Evolutionary conservation across 2,329 filamentous ascomycete genomes (phyloP), one percentile per base, ranked within the genome.

Genomic region (Fusarium lateritium): DNA sequence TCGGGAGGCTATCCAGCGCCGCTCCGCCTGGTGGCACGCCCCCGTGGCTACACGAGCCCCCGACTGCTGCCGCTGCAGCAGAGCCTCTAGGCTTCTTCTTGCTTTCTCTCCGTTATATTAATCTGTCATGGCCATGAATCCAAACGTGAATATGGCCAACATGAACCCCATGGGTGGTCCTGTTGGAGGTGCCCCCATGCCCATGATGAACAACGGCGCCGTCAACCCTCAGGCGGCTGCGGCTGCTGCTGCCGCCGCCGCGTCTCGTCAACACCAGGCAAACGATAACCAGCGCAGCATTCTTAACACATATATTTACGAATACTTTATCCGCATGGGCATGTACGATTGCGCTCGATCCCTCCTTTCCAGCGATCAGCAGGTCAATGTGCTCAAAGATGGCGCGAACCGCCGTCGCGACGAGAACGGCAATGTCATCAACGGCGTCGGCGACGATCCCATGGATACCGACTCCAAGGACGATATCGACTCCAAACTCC

Each of bases 401-500:
- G 92, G 89, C 73, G 88, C 91, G n/a, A 88, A 87, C 65, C 87
- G 86, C 59, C 88, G 90, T 74, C 86, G 88, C 74, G 88, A 91
- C 70, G 87, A 88, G 68, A 90, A 93, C 73, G 87, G 89, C 54
- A 92, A 91, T 76, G 79, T 87, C 59, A 83, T 84, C 56, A 94
- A 94, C 76, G 91, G 92, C 44, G 83, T 89, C 50, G 89, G 89
- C 65, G 91, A 92, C 65, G 89, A 95, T 76, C 83, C 89, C 62
- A 94, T 95, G 89, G 92, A 95, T 74, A 91, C 89, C n/a, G 94
- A 97, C 76, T 86, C 84, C 65, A 96, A 96, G 81, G 92, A 95
- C 71, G 91, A 92, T 67, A 81, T 91, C 63, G 90, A 93, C 71
- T 79, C 85, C 51, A 94, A 95, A 78, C 86, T 92, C 43, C 92